A percentile compares a stretch with the other conserved stretches of the same genome.
Conservation (phyloP, 148 eudicot genomes). For the Camellia granthamiana region DNA sequence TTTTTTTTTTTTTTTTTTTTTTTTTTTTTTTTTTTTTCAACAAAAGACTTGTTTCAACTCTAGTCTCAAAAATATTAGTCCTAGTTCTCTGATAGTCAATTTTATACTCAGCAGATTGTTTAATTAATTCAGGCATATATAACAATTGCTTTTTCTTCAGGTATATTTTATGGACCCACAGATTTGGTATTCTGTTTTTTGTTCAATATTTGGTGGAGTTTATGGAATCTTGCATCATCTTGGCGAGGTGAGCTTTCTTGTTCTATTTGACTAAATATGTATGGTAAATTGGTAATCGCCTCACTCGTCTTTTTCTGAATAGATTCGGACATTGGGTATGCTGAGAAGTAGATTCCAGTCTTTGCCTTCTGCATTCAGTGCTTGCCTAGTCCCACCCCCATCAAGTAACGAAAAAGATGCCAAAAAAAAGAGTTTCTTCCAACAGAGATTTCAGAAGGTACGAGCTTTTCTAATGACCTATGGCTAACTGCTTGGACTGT, state of each 20-base stretch:
- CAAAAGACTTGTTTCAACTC: background rate
- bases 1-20: background rate
- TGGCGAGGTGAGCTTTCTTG: constrained; percentile 68
- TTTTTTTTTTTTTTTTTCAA: background rate
- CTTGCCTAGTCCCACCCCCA: constrained; percentile 58
- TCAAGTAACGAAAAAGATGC: constrained; percentile 34
- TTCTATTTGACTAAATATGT: background rate
- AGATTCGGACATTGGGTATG: constrained; percentile 95
- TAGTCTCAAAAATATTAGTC: background rate
- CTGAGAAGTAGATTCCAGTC: constrained; percentile 81
- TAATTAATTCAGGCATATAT: background rate
- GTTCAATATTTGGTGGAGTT: constrained; percentile 84
- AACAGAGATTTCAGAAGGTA: constrained; percentile 55
- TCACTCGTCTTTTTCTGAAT: constrained; percentile 17
- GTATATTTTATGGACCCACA: constrained; percentile 96
- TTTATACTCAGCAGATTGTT: background rate
- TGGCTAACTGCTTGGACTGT: constrained; percentile 10
- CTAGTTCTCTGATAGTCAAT: constrained; percentile 9
- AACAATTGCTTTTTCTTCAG: constrained; percentile 28
- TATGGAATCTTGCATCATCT: constrained; percentile 91
- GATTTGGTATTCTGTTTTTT: constrained; percentile 97
- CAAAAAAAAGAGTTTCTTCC: constrained; percentile 37
- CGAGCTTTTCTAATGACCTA: background rate
- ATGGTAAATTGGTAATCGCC: background rate
- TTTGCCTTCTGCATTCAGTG: constrained; percentile 71